These are phyloP conservation scores for Globisporangium nagaii DNA, from an alignment of 352 stramenopile species.

Conservation along the genomic window DNA sequence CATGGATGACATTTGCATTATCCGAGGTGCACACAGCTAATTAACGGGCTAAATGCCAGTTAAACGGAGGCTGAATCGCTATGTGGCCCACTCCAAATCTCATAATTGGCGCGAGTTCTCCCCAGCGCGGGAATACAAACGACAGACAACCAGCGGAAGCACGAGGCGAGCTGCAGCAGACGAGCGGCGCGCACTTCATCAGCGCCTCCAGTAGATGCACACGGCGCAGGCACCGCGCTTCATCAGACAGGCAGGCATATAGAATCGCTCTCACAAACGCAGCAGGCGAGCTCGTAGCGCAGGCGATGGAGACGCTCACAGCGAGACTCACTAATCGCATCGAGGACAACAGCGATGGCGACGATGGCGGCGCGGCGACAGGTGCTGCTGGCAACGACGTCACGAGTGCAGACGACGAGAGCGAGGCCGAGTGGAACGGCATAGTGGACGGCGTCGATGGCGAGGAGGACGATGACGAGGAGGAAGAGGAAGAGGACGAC, in stretches of 20 bases:
- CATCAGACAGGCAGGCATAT: background rate
- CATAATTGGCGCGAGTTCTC: slow-evolving; percentile 6
- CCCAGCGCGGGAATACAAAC: background rate
- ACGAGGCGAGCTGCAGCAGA: background rate
- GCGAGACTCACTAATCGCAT: background rate
- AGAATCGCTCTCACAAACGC: background rate
- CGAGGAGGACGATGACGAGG: slow-evolving; percentile 10
- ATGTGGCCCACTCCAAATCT: slow-evolving; percentile 8
- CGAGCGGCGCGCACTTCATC: background rate
- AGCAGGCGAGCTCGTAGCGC: too few relatives aligned
- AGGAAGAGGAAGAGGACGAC: slow-evolving; percentile 16
- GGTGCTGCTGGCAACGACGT: background rate
- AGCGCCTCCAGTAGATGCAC: slow-evolving; percentile 1
- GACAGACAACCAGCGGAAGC: background rate
- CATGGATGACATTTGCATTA: too few relatives aligned
- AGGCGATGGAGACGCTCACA: slow-evolving; percentile 1
- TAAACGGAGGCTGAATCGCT: too few relatives aligned
- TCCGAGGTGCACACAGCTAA: too few relatives aligned
- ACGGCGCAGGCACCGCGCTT: background rate
- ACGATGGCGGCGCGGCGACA: background rate
- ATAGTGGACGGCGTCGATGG: background rate
- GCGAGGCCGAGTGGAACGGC: slow-evolving; percentile 21
- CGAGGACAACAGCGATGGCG: background rate
- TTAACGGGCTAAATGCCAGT: too few relatives aligned
- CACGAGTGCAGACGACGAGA: slow-evolving; percentile 6